Base-by-base conservation (phyloP, 768 basidiomycete genomes). In the Fistulinella prunicolor region DNA sequence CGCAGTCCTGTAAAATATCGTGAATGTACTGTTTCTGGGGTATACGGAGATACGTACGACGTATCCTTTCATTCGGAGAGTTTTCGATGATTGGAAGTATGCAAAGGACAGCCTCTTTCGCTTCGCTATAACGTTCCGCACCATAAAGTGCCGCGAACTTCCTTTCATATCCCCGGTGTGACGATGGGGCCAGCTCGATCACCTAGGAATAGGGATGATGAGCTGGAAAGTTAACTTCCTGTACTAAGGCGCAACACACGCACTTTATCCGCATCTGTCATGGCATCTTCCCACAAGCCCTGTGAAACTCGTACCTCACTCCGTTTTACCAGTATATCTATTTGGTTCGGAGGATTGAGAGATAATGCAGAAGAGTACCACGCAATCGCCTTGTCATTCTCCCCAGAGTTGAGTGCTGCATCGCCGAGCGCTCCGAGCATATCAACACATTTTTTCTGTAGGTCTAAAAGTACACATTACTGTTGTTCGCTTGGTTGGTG, bases 211-310 rank as follows among this genome's bases (percentile, higher is more conserved):
- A 34, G 8, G 29, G 21, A 1, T n/a, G 24, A 28, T 3, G 17
- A 26, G 13, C n/a, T n/a, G n/a, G n/a, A n/a, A n/a, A n/a, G 32
- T 34, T 10, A 34, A 5, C 8, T 12, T 13, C 16, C 9, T 4
- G 12, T n/a, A 16, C 32, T 12, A 34, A 41, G 29, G 12, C 24
- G 23, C 30, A 8, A 34, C 7, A 35, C 24, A 14, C 30, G 38
- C 47, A 58, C 56, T 28, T 50, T 17, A 19, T 53, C 36, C 6
- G 56, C 56, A 17, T 58, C 56, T 7, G 37, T 21, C 13, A 58
- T 20, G 24, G 56, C 56, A 30, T 48, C 55, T n/a, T 43, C 48
- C 56, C 54, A 58, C 21, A 38, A 47, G 3, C 42, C 35, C 26
- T 30, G 42, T 42, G 30, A 38, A 6, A 42, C 49, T 24, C 41